Conservation (phyloP, 768 basidiomycete genomes). For the Mycena latifolia region DNA sequence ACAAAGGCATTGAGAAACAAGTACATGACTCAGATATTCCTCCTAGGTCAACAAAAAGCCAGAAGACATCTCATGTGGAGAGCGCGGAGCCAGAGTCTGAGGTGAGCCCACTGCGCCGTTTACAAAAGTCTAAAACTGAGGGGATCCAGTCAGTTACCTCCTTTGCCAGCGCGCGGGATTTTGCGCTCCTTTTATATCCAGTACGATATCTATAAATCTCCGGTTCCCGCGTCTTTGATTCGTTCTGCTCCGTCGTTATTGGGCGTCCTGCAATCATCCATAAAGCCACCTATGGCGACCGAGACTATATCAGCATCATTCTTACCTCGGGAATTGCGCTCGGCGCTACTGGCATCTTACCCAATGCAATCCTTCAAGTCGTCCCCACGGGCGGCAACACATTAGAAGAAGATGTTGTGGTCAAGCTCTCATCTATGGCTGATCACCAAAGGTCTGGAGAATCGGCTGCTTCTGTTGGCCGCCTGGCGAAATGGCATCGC, state of each 20-base stretch:
- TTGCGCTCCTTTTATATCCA: not conserved
- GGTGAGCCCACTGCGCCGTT: too few relatives aligned
- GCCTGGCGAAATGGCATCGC: constrained; percentile 96
- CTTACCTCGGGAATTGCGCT: not conserved
- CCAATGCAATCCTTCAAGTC: not conserved
- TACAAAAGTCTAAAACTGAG: too few relatives aligned
- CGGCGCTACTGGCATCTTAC: not conserved
- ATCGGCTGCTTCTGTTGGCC: constrained; percentile 53
- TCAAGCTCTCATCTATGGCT: not conserved
- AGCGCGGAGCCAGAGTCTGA: too few relatives aligned
- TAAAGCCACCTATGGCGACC: not conserved
- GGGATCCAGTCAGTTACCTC: too few relatives aligned
- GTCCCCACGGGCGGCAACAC: not conserved
- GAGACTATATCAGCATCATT: not conserved
- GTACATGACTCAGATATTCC: too few relatives aligned
- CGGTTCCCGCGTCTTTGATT: not conserved
- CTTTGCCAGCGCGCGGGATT: not conserved
- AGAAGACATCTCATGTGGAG: too few relatives aligned
- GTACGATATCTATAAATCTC: not conserved
- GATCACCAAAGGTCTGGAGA: not conserved
- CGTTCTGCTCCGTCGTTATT: not conserved
- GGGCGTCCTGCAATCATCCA: not conserved
- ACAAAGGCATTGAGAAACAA: too few relatives aligned
- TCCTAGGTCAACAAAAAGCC: too few relatives aligned
- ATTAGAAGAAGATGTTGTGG: not conserved